Percentiles rank a stretch among this genome's conserved stretches.
Evolutionary conservation across 2,329 filamentous ascomycete genomes (phyloP).

Genomic region (Sclerotinia sclerotiorum): DNA sequence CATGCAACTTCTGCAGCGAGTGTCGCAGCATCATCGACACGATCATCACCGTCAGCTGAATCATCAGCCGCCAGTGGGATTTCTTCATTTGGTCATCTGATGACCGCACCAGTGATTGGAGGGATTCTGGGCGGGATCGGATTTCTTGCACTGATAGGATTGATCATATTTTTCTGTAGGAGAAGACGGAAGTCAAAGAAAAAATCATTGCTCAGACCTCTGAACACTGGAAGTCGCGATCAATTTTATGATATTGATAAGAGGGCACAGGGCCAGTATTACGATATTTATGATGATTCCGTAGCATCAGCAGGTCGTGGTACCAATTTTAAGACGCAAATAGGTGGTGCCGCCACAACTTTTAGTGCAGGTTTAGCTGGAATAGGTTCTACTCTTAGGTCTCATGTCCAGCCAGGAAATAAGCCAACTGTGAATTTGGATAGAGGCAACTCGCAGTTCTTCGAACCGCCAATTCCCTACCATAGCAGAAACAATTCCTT

Average conservation of each 20-base stretch:
- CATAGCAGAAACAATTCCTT: slow-evolving; percentile 46
- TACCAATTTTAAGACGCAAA: slow-evolving; percentile 29
- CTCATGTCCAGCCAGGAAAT: slow-evolving; percentile 37
- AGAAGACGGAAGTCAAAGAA: slow-evolving; percentile 31
- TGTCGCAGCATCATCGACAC: slow-evolving; percentile 25
- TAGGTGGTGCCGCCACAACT: slow-evolving; percentile 28
- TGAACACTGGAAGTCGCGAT: slow-evolving; percentile 30
- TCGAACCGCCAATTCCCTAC: slow-evolving; percentile 38
- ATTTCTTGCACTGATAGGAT: slow-evolving; percentile 34
- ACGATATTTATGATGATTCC: slow-evolving; percentile 22
- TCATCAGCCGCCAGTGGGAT: slow-evolving; percentile 31
- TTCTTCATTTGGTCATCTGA: slow-evolving; percentile 27
- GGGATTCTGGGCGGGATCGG: slow-evolving; percentile 37
- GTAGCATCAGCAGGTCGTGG: slow-evolving; percentile 28
- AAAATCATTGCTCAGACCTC: slow-evolving; percentile 35
- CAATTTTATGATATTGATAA: slow-evolving; percentile 36
- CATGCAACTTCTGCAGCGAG: slow-evolving; percentile 26
- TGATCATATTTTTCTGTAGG: slow-evolving; percentile 36
- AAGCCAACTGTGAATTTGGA: slow-evolving; percentile 51
- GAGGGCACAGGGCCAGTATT: slow-evolving; percentile 7
- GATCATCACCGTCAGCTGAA: slow-evolving; percentile 22
- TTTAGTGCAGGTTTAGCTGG: slow-evolving; percentile 31
- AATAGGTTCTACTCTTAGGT: slow-evolving; percentile 35
- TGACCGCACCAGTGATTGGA: slow-evolving; percentile 35
- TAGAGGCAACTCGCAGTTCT: slow-evolving; percentile 55